Evolutionary conservation across 2,329 filamentous ascomycete species (phyloP).

Genomic region (Mollisiaceae sp.): DNA sequence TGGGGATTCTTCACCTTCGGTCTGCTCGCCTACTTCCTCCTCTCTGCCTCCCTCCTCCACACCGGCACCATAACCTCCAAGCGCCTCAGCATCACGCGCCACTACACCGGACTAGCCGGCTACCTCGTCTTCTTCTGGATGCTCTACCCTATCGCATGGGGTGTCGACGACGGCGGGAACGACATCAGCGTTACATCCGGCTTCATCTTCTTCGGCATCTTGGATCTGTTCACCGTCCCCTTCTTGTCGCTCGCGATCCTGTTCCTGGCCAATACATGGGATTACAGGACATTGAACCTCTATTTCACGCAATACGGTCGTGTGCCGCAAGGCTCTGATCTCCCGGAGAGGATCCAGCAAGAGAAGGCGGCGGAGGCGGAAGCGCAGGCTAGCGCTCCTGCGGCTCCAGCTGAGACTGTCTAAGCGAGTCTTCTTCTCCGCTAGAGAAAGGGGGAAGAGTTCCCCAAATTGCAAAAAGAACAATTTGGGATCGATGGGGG

Average conservation of each 20-base stretch:
- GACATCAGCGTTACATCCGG: constrained; percentile 68
- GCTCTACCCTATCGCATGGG: constrained; percentile 69
- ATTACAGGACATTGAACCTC: constrained; percentile 34
- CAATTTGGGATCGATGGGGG: no score
- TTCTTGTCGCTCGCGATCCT: constrained; percentile 39
- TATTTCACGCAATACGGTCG: constrained; percentile 40
- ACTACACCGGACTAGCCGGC: constrained; percentile 60
- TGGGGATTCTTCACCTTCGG: constrained; percentile 70
- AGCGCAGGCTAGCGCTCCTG: neutral
- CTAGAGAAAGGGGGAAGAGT: neutral
- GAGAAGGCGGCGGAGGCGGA: constrained; percentile 20
- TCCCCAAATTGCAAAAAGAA: neutral
- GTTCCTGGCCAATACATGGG: constrained; percentile 26
- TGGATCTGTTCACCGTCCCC: constrained; percentile 69
- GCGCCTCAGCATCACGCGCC: constrained; percentile 57
- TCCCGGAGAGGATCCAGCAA: constrained; percentile 25
- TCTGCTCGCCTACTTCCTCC: constrained; percentile 59
- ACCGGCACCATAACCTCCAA: constrained; percentile 61
- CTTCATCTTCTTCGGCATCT: constrained; percentile 69
- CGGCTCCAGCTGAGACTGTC: neutral
- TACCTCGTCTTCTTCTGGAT: constrained; percentile 65
- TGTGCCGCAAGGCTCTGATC: constrained; percentile 28
- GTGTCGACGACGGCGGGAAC: constrained; percentile 67
- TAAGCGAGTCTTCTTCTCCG: constrained; percentile 2
- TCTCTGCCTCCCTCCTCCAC: constrained; percentile 62